These are phyloP conservation scores for Emergomyces pasteurianus DNA, from an alignment of 2,329 filamentous ascomycete species.

Conservation along the genomic window DNA sequence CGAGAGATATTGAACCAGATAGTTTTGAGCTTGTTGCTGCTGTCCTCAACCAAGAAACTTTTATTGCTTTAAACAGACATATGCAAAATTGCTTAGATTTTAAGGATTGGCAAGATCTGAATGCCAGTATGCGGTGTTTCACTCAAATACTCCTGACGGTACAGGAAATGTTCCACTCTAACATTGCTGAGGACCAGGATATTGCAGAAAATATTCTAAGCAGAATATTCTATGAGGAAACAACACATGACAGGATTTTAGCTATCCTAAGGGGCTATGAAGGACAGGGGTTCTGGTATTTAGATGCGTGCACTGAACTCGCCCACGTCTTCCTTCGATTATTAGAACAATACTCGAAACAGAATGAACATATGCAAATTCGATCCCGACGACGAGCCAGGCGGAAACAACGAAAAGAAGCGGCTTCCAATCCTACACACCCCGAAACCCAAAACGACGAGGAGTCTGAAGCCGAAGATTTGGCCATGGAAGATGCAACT, in stretches of 20 bases:
- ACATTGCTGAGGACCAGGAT: constrained; percentile 85
- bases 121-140: constrained; percentile 83
- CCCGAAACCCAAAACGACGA: constrained; percentile 45
- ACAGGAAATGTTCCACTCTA: constrained; percentile 78
- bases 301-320: constrained; percentile 84
- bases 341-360: constrained; percentile 84
- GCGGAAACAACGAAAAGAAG: constrained; percentile 57
- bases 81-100: constrained; percentile 70
- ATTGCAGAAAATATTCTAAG: constrained; percentile 96
- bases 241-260: constrained; percentile 78
- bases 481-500: constrained; percentile 49
- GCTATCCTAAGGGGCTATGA: constrained; percentile 77
- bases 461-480: constrained; percentile 60
- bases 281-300: constrained; percentile 83
- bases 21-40: constrained; percentile 79
- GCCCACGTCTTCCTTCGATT: constrained; percentile 85
- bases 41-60: constrained; percentile 89
- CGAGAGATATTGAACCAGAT: constrained; percentile 50
- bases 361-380: constrained; percentile 87
- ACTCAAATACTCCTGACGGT: constrained; percentile 88
- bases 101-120: constrained; percentile 78
- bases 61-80: constrained; percentile 71
- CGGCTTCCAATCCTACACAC: constrained; percentile 26
- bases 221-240: constrained; percentile 96
- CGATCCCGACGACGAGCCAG: constrained; percentile 64